Conservation (phyloP, 2,329 filamentous ascomycete species). For the Trichoderma aggressivum region DNA sequence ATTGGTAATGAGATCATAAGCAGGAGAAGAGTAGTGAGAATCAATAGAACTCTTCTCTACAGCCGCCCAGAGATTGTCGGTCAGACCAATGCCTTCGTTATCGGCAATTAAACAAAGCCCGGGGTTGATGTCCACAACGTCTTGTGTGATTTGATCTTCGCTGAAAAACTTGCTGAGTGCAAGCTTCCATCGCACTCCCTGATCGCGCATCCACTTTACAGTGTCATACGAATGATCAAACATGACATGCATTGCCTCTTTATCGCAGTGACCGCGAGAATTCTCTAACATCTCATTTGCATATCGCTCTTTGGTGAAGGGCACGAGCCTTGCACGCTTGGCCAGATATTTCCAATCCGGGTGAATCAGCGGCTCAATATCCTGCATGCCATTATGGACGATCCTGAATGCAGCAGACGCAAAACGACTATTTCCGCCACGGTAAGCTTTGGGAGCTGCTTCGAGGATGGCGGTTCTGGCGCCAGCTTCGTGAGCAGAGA, state of each 20-base stretch:
- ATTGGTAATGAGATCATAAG: no score
- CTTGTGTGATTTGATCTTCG: no score
- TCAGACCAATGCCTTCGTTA: slow-evolving; percentile 59
- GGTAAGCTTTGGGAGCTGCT: slow-evolving; percentile 56
- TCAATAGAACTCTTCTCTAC: no score
- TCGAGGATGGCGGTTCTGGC: slow-evolving; percentile 55
- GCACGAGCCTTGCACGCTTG: slow-evolving; percentile 52
- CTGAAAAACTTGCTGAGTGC: no score
- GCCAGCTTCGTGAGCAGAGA: slow-evolving; percentile 50
- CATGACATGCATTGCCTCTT: slow-evolving; percentile 44
- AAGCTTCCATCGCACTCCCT: slow-evolving; percentile 57
- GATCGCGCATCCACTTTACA: slow-evolving; percentile 52
- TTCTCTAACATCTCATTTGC: slow-evolving; percentile 53
- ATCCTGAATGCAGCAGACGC: slow-evolving; percentile 63
- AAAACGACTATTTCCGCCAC: slow-evolving; percentile 63
- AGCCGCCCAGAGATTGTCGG: neutral
- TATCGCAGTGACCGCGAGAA: slow-evolving; percentile 52
- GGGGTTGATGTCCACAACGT: no score
- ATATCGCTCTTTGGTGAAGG: slow-evolving; percentile 56
- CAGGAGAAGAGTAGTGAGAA: no score
- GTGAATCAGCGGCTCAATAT: slow-evolving; percentile 59
- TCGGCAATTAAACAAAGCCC: slow-evolving; percentile 51
- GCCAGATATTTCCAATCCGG: slow-evolving; percentile 50
- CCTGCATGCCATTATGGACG: slow-evolving; percentile 50
- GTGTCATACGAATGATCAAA: slow-evolving; percentile 49